These are phyloP conservation scores for Thermomucor indicae-seudaticae DNA, from an alignment of 371 early-diverging fungal genomes.

Conservation along the genomic window DNA sequence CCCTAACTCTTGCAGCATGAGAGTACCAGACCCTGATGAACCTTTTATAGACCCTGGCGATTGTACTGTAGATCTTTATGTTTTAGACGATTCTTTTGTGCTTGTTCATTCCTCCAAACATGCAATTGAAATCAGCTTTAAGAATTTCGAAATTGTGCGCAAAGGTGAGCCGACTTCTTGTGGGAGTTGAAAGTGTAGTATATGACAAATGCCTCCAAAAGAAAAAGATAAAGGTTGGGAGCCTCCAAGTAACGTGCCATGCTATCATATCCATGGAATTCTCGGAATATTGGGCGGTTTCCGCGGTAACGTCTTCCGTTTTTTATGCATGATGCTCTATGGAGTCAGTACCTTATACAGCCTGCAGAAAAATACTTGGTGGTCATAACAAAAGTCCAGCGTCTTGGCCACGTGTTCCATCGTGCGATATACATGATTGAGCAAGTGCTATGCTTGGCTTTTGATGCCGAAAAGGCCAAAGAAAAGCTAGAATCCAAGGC, in stretches of 20 bases:
- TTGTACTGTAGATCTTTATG: background rate
- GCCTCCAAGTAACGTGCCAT: background rate
- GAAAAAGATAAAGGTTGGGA: background rate
- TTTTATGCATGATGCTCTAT: background rate
- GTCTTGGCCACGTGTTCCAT: conserved; percentile 41
- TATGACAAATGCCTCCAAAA: background rate
- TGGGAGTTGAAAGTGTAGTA: no score
- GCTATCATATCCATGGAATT: conserved; percentile 36
- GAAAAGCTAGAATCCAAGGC: conserved; percentile 16
- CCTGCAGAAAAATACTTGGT: conserved; percentile 32
- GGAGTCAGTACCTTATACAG: background rate
- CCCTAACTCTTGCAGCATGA: background rate
- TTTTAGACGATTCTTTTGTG: background rate
- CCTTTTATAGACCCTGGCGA: background rate
- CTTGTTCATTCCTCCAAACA: background rate
- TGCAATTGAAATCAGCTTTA: no score
- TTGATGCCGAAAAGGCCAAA: conserved; percentile 24
- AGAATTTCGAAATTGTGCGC: no score
- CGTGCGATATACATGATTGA: conserved; percentile 43
- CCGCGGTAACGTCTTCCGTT: conserved; percentile 13
- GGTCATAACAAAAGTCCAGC: conserved; percentile 40
- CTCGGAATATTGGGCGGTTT: conserved; percentile 37
- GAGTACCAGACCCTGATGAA: background rate
- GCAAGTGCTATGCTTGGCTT: conserved; percentile 38
- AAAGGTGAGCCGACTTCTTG: no score